phyloP scores from a whole-genome alignment of 495 filamentous ascomycete genomes.

The Diplogelasinospora grovesii region DNA sequence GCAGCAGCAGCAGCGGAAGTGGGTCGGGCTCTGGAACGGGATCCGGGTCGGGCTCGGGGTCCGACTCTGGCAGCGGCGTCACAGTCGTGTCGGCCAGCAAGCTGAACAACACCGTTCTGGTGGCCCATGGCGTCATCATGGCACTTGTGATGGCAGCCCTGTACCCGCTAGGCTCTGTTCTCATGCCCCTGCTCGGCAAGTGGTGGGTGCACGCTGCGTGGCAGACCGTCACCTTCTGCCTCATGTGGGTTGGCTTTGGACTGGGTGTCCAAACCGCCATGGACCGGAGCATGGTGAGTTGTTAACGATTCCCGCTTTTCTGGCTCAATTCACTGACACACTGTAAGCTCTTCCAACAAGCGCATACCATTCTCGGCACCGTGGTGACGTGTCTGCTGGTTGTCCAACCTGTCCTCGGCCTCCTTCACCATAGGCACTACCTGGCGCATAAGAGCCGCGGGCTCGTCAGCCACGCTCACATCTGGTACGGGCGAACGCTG shows the following conservation, averaged over 20 bases:
- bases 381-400: constrained; percentile 51
- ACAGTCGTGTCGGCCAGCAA: constrained; percentile 8
- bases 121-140: constrained; percentile 50
- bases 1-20: constrained; percentile 4
- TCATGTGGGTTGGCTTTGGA: constrained; percentile 55
- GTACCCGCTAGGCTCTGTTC: constrained; percentile 50
- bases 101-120: constrained; percentile 15
- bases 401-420: constrained; percentile 59
- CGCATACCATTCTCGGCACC: constrained; percentile 50
- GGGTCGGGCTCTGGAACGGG: constrained; percentile 10
- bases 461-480: constrained; percentile 52
- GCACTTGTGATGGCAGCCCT: constrained; percentile 48
- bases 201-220: constrained; percentile 50
- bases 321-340: constrained; percentile 5
- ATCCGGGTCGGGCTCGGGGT: constrained; percentile 18
- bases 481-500: constrained; percentile 61
- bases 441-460: constrained; percentile 41
- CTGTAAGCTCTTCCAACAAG: constrained; percentile 30
- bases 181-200: constrained; percentile 47
- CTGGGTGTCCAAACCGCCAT: constrained; percentile 49
- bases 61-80: constrained; percentile 7
- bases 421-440: constrained; percentile 57
- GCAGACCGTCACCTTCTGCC: constrained; percentile 50
- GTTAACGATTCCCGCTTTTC: not conserved
- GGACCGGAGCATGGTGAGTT: constrained; percentile 31